Conservation (phyloP, 352 stramenopile species). For the Globisporangium canariense region DNA sequence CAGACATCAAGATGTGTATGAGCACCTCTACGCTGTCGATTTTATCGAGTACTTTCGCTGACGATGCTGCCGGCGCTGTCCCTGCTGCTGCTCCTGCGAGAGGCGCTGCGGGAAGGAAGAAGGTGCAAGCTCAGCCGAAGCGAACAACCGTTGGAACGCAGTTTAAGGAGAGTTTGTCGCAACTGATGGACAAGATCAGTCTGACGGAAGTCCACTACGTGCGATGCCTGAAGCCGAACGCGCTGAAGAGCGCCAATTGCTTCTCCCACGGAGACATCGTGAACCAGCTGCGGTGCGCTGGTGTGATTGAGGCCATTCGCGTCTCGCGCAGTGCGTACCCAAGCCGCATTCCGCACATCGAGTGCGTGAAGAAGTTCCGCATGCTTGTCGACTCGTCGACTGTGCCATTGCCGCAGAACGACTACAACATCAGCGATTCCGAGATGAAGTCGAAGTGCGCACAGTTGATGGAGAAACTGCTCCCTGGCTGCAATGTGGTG, state of each 20-base stretch:
- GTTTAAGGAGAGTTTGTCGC: conserved; percentile 80
- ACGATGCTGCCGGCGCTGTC: conserved; percentile 23
- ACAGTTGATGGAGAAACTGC: conserved; percentile 60
- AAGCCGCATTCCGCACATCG: conserved; percentile 68
- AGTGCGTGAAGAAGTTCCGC: conserved; percentile 83
- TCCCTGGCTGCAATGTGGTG: conserved; percentile 68
- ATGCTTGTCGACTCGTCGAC: conserved; percentile 37
- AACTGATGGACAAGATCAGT: conserved; percentile 87
- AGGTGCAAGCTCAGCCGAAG: conserved; percentile 51
- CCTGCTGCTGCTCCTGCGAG: conserved; percentile 3
- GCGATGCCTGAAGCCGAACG: conserved; percentile 82
- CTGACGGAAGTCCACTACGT: conserved; percentile 86
- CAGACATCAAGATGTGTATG: conserved; percentile 86
- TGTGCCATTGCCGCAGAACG: conserved; percentile 15
- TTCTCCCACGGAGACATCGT: conserved; percentile 77
- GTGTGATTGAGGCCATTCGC: conserved; percentile 85
- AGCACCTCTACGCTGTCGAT: conserved; percentile 62
- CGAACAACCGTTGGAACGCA: conserved; percentile 80
- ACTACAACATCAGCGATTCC: conserved; percentile 36
- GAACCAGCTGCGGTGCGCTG: conserved; percentile 78
- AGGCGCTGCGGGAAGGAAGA: conserved; percentile 30
- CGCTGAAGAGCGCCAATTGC: conserved; percentile 64
- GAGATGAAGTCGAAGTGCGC: conserved; percentile 62
- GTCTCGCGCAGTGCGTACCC: conserved; percentile 85
- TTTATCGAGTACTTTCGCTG: conserved; percentile 67